A percentile compares a stretch with the other conserved stretches of the same genome.
Conservation (phyloP, 1,284 basidiomycete species). For the Moesziomyces sp. region DNA sequence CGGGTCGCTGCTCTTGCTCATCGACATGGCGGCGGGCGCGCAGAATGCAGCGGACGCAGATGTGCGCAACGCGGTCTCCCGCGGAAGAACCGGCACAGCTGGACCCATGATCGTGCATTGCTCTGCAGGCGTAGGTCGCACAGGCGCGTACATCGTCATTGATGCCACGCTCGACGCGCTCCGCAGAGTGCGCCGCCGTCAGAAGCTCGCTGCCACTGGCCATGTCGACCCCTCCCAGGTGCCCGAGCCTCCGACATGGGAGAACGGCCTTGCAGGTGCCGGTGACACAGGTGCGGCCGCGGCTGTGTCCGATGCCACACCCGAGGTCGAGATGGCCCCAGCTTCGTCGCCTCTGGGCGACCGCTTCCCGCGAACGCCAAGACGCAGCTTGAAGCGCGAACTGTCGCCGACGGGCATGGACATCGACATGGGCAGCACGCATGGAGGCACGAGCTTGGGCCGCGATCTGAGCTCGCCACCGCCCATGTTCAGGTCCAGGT, state of each 20-base stretch:
- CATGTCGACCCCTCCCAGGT: background rate
- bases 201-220: conserved; percentile 4
- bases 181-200: conserved; percentile 31
- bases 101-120: conserved; percentile 66
- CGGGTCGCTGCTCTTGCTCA: conserved; percentile 52
- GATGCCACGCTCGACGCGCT: conserved; percentile 59
- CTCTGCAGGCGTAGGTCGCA: conserved; percentile 66
- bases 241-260: conserved; percentile 23
- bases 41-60: conserved; percentile 49
- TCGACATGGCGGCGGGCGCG: conserved; percentile 49
- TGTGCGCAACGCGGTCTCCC: conserved; percentile 3
- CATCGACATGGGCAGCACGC: conserved; percentile 34
- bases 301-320: conserved; percentile 3
- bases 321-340: conserved; percentile 47
- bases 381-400: conserved; percentile 54
- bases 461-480: conserved; percentile 53
- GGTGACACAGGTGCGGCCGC: background rate
- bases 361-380: conserved; percentile 29
- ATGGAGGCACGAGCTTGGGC: conserved; percentile 9
- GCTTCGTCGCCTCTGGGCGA: conserved; percentile 19
- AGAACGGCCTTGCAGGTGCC: conserved; percentile 15
- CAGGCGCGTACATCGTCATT: conserved; percentile 63
- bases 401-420: conserved; percentile 59
- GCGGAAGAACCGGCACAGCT: conserved; percentile 6
- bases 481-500: conserved; percentile 47